These are phyloP conservation scores for Pogostemon cablin DNA, from an alignment of 257 asterid species.

Conservation along the genomic window DNA sequence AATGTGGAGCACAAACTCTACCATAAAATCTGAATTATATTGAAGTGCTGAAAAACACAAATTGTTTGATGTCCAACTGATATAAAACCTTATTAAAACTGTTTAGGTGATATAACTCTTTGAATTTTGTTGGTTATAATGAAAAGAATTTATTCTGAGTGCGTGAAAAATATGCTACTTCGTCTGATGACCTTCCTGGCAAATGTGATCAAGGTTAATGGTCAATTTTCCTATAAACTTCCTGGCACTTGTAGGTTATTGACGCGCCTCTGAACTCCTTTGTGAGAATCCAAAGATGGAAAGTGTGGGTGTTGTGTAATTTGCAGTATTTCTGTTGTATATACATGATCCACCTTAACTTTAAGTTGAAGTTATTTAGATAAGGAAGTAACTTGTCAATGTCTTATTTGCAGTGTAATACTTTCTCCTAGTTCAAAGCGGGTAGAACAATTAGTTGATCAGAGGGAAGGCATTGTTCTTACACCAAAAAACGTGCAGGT, in stretches of 20 bases:
- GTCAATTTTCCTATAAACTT: background rate
- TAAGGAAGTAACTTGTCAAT: slow-evolving; percentile 24
- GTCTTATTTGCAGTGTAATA: slow-evolving; percentile 55
- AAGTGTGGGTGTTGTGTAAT: slow-evolving; percentile 10
- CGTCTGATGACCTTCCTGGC: background rate
- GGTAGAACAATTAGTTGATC: slow-evolving; percentile 69
- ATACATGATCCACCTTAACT: slow-evolving; percentile 7
- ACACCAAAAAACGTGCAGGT: slow-evolving; percentile 99
- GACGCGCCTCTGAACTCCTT: background rate
- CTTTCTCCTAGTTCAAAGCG: slow-evolving; percentile 84
- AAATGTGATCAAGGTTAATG: background rate
- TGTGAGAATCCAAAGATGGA: slow-evolving; percentile 12
- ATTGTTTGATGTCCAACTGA: background rate
- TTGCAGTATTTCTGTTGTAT: slow-evolving; percentile 1
- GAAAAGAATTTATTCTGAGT: background rate
- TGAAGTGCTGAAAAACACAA: background rate
- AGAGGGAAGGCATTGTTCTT: slow-evolving; percentile 82
- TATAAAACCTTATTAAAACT: background rate
- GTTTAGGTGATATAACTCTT: background rate
- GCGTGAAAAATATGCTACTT: background rate
- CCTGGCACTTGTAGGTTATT: background rate
- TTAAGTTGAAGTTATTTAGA: slow-evolving; percentile 19
- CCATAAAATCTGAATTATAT: background rate
- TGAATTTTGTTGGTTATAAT: background rate
- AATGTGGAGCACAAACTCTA: background rate